A percentile compares a stretch with the other conserved stretches of the same genome.
Conservation (phyloP, 2,329 filamentous ascomycete genomes). For the Lachnellula cervina region DNA sequence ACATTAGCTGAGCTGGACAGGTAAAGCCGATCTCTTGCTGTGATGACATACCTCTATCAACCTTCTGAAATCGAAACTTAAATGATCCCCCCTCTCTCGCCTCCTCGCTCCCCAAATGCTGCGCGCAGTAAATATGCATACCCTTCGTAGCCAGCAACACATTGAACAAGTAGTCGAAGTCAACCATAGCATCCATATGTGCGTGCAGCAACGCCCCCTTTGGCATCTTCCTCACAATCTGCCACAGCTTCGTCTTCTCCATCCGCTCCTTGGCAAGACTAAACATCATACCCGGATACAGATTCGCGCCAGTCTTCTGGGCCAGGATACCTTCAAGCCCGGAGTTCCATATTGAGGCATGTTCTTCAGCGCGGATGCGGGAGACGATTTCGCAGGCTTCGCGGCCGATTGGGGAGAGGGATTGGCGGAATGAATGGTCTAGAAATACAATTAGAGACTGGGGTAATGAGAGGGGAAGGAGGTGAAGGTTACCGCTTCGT, state of each 20-base stretch:
- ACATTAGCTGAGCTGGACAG: neutral
- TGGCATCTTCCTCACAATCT: constrained; percentile 78
- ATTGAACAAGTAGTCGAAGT: constrained; percentile 74
- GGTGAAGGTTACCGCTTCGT: constrained; percentile 61
- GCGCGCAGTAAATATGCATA: constrained; percentile 62
- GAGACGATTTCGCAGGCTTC: constrained; percentile 76
- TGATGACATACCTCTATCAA: constrained; percentile 28
- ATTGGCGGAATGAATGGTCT: constrained; percentile 67
- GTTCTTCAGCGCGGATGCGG: constrained; percentile 73
- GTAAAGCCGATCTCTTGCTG: neutral
- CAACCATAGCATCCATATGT: constrained; percentile 87
- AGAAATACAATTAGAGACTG: constrained; percentile 24
- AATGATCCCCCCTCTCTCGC: constrained; percentile 52
- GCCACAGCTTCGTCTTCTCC: constrained; percentile 80
- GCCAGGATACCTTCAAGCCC: constrained; percentile 67
- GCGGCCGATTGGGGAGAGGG: constrained; percentile 72
- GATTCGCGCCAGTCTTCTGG: constrained; percentile 54
- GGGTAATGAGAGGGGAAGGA: constrained; percentile 18
- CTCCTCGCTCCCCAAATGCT: constrained; percentile 48
- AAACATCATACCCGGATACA: constrained; percentile 94
- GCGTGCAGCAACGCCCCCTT: constrained; percentile 85
- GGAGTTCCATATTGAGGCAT: constrained; percentile 69
- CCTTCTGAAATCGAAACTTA: constrained; percentile 56
- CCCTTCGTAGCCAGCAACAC: constrained; percentile 66
- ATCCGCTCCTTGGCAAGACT: constrained; percentile 78